Evolutionary conservation across 1,139 yeast genomes (phyloP).

Genomic region (Magnusiomyces fungicola): DNA sequence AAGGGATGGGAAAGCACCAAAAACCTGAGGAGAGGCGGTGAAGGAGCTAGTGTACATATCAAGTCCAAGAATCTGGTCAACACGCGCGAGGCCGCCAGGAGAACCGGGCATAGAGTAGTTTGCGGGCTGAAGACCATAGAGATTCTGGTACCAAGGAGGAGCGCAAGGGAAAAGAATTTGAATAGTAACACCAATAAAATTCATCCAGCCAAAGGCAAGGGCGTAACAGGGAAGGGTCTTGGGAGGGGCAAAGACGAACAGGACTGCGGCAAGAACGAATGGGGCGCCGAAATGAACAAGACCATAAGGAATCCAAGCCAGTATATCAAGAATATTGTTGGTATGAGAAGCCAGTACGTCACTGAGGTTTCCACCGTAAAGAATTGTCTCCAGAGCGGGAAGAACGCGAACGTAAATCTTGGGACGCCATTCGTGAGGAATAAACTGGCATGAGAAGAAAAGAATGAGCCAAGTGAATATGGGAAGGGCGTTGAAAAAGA

Average conservation of each 20-base stretch:
- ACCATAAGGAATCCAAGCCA: slow-evolving; percentile 97
- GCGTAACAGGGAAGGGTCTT: slow-evolving; percentile 80
- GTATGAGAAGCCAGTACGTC: slow-evolving; percentile 77
- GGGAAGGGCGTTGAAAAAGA: slow-evolving; percentile 80
- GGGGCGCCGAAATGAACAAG: slow-evolving; percentile 85
- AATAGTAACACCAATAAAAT: slow-evolving; percentile 70
- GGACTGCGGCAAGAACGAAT: slow-evolving; percentile 69
- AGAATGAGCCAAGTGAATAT: slow-evolving; percentile 82
- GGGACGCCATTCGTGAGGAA: slow-evolving; percentile 75
- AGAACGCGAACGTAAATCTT: slow-evolving; percentile 83
- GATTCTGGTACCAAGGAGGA: slow-evolving; percentile 94
- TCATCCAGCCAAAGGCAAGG: slow-evolving; percentile 97
- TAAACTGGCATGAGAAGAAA: slow-evolving; percentile 71
- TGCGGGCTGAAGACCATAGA: slow-evolving; percentile 85
- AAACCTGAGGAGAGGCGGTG: slow-evolving; percentile 81
- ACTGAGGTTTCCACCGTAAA: slow-evolving; percentile 89
- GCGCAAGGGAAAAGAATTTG: slow-evolving; percentile 91
- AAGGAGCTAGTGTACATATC: slow-evolving; percentile 85
- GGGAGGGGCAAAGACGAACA: slow-evolving; percentile 91
- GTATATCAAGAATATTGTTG: slow-evolving; percentile 58
- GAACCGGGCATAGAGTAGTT: slow-evolving; percentile 88
- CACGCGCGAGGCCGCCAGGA: slow-evolving; percentile 93
- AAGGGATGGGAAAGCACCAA: slow-evolving; percentile 96
- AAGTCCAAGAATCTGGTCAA: slow-evolving; percentile 71
- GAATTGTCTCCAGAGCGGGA: slow-evolving; percentile 90